A percentile compares a stretch with the other conserved stretches of the same genome.
Conservation (phyloP, 2,329 filamentous ascomycete genomes). For the Ophiostoma populinum region DNA sequence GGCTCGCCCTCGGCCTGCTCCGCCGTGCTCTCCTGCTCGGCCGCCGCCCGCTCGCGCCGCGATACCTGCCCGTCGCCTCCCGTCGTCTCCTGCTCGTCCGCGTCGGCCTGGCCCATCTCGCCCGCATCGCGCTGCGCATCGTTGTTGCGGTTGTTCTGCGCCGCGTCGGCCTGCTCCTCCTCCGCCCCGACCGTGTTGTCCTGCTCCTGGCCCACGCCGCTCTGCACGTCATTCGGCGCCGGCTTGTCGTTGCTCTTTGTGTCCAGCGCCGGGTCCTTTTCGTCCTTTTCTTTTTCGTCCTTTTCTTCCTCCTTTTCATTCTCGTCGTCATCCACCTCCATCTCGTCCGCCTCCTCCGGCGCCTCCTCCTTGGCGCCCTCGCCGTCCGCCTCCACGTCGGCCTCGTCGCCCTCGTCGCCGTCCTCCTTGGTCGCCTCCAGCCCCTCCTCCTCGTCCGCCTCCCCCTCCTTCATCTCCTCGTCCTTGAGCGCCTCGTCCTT, state of each 20-base stretch:
- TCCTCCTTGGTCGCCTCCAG: slow-evolving; percentile 17
- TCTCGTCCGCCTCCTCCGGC: slow-evolving; percentile 20
- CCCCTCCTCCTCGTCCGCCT: slow-evolving; percentile 23
- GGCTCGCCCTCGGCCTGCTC: slow-evolving; percentile 17
- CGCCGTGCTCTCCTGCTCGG: slow-evolving; percentile 27
- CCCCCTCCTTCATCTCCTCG: slow-evolving; percentile 21
- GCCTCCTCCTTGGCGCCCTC: slow-evolving; percentile 26
- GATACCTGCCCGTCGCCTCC: slow-evolving; percentile 43
- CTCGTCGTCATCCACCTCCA: slow-evolving; percentile 21
- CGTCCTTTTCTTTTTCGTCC: slow-evolving; percentile 28
- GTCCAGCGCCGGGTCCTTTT: slow-evolving; percentile 22
- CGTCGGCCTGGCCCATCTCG: slow-evolving; percentile 44
- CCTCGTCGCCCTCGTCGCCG: slow-evolving; percentile 24
- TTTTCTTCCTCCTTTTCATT: slow-evolving; percentile 30
- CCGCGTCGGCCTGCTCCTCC: slow-evolving; percentile 7
- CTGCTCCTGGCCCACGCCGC: slow-evolving; percentile 46
- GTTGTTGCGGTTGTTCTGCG: slow-evolving; percentile 28
- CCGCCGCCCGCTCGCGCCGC: slow-evolving; percentile 22
- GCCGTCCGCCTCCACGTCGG: slow-evolving; percentile 18
- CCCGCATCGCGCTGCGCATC: slow-evolving; percentile 49
- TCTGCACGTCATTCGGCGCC: slow-evolving; percentile 45
- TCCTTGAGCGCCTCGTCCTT: slow-evolving; percentile 28
- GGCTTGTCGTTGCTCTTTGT: slow-evolving; percentile 34
- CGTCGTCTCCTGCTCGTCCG: slow-evolving; percentile 36
- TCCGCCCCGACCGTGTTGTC: slow-evolving; percentile 28